phyloP scores from a whole-genome alignment of 2,329 filamentous ascomycete genomes.

The Xylariales sp. region DNA sequence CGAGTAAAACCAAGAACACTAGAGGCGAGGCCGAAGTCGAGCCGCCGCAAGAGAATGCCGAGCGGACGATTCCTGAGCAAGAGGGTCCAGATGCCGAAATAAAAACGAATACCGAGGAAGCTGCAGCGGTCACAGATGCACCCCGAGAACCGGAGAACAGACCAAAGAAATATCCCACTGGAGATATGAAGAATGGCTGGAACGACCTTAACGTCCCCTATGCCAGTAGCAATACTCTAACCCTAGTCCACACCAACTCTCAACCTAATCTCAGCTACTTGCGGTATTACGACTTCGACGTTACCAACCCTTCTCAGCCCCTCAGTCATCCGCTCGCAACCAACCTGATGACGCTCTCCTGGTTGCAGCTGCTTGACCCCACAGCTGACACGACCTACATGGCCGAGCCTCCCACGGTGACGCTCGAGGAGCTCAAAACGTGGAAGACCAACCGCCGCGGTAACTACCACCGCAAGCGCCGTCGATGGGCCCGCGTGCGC shows the following conservation, averaged over 20 bases:
- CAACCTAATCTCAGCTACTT: constrained; percentile 86
- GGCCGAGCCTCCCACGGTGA: constrained; percentile 55
- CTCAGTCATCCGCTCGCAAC: constrained; percentile 73
- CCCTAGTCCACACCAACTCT: constrained; percentile 73
- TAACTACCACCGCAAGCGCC: constrained; percentile 83
- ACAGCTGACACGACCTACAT: constrained; percentile 69
- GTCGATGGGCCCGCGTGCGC: constrained; percentile 71
- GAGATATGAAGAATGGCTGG: constrained; percentile 11
- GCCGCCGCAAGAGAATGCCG: not conserved
- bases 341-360: constrained; percentile 79
- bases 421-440: constrained; percentile 56
- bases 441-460: constrained; percentile 82
- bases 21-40: constrained; percentile 1
- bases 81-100: not conserved
- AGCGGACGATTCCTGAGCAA: too few relatives aligned
- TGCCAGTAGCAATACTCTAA: constrained; percentile 70
- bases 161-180: constrained; percentile 8
- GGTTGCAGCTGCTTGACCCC: constrained; percentile 85
- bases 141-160: not conserved
- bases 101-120: not conserved
- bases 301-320: constrained; percentile 56
- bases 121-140: not conserved
- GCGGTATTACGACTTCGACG: constrained; percentile 85
- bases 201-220: constrained; percentile 60
- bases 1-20: constrained; percentile 2